These are phyloP conservation scores for Thermomucor indicae-seudaticae DNA, from an alignment of 371 early-diverging fungal species.

Conservation along the genomic window DNA sequence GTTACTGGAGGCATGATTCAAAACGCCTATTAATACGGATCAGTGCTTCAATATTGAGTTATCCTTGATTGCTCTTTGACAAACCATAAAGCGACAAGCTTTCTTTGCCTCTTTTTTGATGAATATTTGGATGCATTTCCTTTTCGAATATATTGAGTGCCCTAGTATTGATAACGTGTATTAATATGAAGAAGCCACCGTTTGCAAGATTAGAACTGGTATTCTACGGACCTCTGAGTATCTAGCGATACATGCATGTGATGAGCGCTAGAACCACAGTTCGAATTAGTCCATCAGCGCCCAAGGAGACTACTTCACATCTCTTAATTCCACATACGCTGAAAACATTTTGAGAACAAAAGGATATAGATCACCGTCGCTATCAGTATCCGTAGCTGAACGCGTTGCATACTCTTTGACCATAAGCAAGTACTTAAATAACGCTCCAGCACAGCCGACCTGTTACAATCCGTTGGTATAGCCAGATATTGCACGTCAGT, in stretches of 20 bases:
- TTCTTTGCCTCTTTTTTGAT: conserved; percentile 54
- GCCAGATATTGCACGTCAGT: not conserved
- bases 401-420: too few species aligned
- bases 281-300: not conserved
- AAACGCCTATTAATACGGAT: conserved; percentile 37
- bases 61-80: not conserved
- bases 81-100: conserved; percentile 68
- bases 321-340: too few species aligned
- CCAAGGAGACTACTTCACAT: too few species aligned
- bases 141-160: conserved; percentile 67
- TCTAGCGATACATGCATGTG: conserved; percentile 56
- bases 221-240: conserved; percentile 36
- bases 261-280: conserved; percentile 15
- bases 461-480: not conserved
- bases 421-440: not conserved
- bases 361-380: too few species aligned
- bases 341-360: too few species aligned
- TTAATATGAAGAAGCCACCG: not conserved
- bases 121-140: conserved; percentile 66
- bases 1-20: conserved; percentile 59
- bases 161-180: conserved; percentile 30
- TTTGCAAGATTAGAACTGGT: not conserved
- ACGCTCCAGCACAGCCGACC: not conserved
- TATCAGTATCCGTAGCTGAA: too few species aligned
- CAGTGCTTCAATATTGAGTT: not conserved